These are phyloP conservation scores for Calycina marina DNA, from an alignment of 2,329 filamentous ascomycete species.

Conservation along the genomic window DNA sequence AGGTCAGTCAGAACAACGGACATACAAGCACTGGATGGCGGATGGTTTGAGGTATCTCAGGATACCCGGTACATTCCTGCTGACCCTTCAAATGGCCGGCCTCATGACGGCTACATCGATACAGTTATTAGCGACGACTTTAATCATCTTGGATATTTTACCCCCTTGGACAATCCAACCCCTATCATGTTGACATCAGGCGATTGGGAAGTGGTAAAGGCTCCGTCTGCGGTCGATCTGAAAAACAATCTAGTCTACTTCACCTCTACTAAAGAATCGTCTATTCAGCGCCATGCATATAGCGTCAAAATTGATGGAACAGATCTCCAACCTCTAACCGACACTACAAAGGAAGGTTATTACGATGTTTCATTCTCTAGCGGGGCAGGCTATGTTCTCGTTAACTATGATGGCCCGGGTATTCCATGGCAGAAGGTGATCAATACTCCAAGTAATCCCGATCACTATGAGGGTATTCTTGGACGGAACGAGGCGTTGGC, in stretches of 20 bases:
- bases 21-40: conserved; percentile 74
- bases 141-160: conserved; percentile 88
- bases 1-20: conserved; percentile 69
- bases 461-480: conserved; percentile 52
- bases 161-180: conserved; percentile 67
- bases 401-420: conserved; percentile 69
- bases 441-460: conserved; percentile 57
- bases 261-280: conserved; percentile 68
- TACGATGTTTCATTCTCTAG: conserved; percentile 76
- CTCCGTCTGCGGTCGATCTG: conserved; percentile 73
- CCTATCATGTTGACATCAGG: conserved; percentile 79
- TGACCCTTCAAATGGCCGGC: conserved; percentile 59
- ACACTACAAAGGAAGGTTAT: conserved; percentile 59
- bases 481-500: conserved; percentile 65
- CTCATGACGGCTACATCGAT: conserved; percentile 84
- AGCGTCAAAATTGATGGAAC: conserved; percentile 74
- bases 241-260: conserved; percentile 85
- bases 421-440: conserved; percentile 88
- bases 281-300: conserved; percentile 85
- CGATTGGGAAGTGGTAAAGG: conserved; percentile 80
- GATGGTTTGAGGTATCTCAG: conserved; percentile 92
- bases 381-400: conserved; percentile 66
- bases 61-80: conserved; percentile 76
- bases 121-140: conserved; percentile 74
- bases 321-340: conserved; percentile 56